Conservation (phyloP, 345 rosid species). For the Adansonia digitata region DNA sequence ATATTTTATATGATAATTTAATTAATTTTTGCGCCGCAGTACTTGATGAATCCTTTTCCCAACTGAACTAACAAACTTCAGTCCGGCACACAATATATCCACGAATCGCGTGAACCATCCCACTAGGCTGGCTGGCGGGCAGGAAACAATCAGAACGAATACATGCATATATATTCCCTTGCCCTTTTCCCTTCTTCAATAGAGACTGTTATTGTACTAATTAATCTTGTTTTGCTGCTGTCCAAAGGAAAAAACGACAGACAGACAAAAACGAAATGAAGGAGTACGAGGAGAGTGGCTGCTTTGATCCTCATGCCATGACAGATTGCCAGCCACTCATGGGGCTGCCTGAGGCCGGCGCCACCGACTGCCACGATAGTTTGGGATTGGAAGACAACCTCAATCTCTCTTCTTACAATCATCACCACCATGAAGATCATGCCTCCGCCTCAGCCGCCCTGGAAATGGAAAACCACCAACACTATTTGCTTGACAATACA, state of each 20-base stretch:
- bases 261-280: neutral
- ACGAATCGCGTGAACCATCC: neutral
- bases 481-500: slow-evolving; percentile 14
- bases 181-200: no score
- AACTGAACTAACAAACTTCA: neutral
- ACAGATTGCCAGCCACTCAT: slow-evolving; percentile 18
- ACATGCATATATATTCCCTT: no score
- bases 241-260: neutral
- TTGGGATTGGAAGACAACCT: slow-evolving; percentile 33
- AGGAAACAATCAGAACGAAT: neutral
- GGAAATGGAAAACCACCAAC: slow-evolving; percentile 40
- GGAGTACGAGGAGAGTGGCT: slow-evolving; percentile 44
- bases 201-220: neutral
- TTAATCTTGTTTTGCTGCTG: neutral
- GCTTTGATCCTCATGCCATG: slow-evolving; percentile 39
- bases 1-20: no score
- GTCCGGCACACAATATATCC: neutral
- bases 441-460: slow-evolving; percentile 24
- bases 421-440: slow-evolving; percentile 14
- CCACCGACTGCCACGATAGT: slow-evolving; percentile 31
- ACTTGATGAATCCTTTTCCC: neutral
- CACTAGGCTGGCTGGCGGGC: neutral
- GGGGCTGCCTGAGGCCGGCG: slow-evolving; percentile 5
- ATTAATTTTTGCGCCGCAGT: no score
- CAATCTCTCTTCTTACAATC: slow-evolving; percentile 37